A percentile compares a stretch with the other conserved stretches of the same genome.
phyloP scores from a whole-genome alignment of 208 protist species.

The Leishmania tarentolae region DNA sequence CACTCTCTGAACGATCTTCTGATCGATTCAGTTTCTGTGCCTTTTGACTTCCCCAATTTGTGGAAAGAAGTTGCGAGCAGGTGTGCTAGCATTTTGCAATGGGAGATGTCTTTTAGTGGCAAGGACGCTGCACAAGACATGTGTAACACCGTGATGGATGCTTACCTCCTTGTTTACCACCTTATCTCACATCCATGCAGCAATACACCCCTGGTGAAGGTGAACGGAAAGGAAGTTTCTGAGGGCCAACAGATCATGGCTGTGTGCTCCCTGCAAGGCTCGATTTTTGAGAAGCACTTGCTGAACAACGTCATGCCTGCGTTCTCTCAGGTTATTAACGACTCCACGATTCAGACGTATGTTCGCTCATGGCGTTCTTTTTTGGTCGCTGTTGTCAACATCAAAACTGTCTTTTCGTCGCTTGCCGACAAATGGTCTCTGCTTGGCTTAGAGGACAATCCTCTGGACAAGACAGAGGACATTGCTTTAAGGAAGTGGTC shows the following conservation, averaged over 20 bases:
- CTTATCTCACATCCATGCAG: conserved; percentile 48
- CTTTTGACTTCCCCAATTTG: conserved; percentile 36
- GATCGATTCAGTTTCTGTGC: conserved; percentile 30
- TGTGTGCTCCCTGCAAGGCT: conserved; percentile 30
- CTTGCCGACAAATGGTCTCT: conserved; percentile 36
- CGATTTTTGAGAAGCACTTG: conserved; percentile 38
- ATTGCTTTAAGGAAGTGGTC: conserved; percentile 45
- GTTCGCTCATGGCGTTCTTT: conserved; percentile 43
- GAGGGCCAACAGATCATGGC: conserved; percentile 41
- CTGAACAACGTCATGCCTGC: conserved; percentile 25
- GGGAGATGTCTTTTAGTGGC: conserved; percentile 16
- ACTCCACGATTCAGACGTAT: conserved; percentile 33
- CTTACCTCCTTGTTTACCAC: conserved; percentile 51
- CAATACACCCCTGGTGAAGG: conserved; percentile 33
- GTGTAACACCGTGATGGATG: conserved; percentile 33
- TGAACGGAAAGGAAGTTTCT: conserved; percentile 27
- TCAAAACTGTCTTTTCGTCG: conserved; percentile 53
- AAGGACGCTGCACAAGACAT: conserved; percentile 30
- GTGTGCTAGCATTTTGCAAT: conserved; percentile 38
- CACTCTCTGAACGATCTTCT: conserved; percentile 31
- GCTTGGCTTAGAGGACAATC: conserved; percentile 33
- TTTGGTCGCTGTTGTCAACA: conserved; percentile 38
- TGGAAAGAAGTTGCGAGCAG: conserved; percentile 38
- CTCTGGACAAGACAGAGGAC: conserved; percentile 41
- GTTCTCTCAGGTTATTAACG: conserved; percentile 6